Evolutionary conservation across 2,329 filamentous ascomycete genomes (phyloP).

Genomic region (Fusarium multiceps): DNA sequence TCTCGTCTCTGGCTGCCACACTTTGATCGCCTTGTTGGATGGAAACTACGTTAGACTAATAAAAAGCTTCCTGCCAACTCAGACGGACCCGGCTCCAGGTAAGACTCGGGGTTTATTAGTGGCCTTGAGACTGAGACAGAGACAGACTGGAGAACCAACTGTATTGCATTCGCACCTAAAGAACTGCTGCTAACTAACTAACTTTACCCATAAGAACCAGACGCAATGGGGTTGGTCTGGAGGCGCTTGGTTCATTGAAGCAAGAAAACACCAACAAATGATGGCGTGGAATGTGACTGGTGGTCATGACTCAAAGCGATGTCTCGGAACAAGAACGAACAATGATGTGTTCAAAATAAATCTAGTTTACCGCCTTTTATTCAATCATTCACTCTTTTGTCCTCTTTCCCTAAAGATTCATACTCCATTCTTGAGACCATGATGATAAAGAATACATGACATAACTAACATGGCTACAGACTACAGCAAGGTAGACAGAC

Average conservation of each 20-base stretch:
- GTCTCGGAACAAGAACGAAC: conserved; percentile 17
- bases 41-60: neutral
- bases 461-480: neutral
- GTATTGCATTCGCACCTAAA: neutral
- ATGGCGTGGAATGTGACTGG: conserved; percentile 45
- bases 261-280: conserved; percentile 32
- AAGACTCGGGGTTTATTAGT: conserved; percentile 31
- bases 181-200: neutral
- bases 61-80: conserved; percentile 1
- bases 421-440: neutral
- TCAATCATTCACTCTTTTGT: conserved; percentile 9
- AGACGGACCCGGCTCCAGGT: conserved; percentile 38
- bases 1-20: neutral
- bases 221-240: conserved; percentile 43
- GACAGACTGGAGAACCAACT: neutral
- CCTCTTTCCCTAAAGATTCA: neutral
- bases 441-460: neutral
- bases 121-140: conserved; percentile 7
- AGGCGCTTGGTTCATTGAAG: conserved; percentile 27
- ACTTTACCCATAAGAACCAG: conserved; percentile 7
- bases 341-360: conserved; percentile 26
- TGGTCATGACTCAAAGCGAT: conserved; percentile 44
- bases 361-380: conserved; percentile 20
- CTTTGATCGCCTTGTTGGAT: neutral
- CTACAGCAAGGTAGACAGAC: neutral